Evolutionary conservation across 257 asterid species (phyloP).

Genomic region (Coffea eugenioides): DNA sequence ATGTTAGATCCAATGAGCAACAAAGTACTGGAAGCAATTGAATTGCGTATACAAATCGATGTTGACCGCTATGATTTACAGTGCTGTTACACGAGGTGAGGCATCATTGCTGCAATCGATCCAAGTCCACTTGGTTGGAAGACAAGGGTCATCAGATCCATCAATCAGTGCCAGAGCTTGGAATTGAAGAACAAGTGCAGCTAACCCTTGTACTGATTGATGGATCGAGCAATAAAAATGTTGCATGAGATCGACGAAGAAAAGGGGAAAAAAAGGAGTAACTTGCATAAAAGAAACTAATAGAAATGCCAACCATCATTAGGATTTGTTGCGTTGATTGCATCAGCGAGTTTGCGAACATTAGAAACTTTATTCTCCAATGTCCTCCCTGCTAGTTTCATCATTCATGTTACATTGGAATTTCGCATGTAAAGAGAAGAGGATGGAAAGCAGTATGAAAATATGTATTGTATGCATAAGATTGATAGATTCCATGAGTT

Average conservation of each 20-base stretch:
- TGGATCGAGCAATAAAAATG: neutral
- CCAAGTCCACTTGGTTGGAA: slow-evolving; percentile 5
- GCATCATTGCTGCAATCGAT: slow-evolving; percentile 9
- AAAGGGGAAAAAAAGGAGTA: neutral
- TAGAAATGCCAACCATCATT: neutral
- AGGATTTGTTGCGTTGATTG: neutral
- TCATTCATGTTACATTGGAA: neutral
- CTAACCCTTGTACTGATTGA: slow-evolving; percentile 10
- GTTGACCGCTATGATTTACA: neutral
- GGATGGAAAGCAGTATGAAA: neutral
- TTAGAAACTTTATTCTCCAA: neutral
- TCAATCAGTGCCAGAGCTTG: neutral
- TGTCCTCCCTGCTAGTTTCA: neutral
- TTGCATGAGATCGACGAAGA: neutral
- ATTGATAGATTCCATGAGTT: neutral
- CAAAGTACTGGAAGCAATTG: neutral
- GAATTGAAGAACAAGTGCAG: neutral
- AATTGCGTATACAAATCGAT: too few species aligned
- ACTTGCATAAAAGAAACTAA: too few species aligned
- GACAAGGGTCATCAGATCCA: slow-evolving; percentile 7
- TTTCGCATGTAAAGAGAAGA: neutral
- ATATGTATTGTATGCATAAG: neutral
- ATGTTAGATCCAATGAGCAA: neutral
- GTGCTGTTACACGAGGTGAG: slow-evolving; percentile 13
- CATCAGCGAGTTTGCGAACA: neutral